These are phyloP conservation scores for Pyronema domesticum DNA, from an alignment of 495 filamentous ascomycete genomes.

Conservation along the genomic window DNA sequence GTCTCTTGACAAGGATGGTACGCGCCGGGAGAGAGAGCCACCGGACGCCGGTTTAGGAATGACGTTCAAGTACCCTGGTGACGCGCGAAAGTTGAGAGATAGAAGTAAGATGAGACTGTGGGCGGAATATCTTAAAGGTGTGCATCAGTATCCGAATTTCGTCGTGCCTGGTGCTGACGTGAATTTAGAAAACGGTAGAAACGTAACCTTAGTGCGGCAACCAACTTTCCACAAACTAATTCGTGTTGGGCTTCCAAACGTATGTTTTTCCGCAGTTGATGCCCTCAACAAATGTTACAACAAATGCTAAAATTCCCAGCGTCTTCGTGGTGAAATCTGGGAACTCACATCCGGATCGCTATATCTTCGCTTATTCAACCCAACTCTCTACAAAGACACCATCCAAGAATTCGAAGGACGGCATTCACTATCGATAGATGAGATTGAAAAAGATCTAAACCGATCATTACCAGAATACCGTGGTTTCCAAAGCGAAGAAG, in stretches of 20 bases:
- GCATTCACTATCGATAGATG: slow-evolving; percentile 85
- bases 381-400: slow-evolving; percentile 66
- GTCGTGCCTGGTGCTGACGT: background rate
- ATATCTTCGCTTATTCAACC: slow-evolving; percentile 69
- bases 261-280: slow-evolving; percentile 4
- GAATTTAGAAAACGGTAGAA: slow-evolving; percentile 69
- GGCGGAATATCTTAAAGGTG: slow-evolving; percentile 79
- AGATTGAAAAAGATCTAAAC: slow-evolving; percentile 97
- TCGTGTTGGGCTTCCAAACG: slow-evolving; percentile 79
- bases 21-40: slow-evolving; percentile 39
- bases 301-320: slow-evolving; percentile 18
- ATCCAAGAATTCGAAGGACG: slow-evolving; percentile 62
- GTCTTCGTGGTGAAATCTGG: slow-evolving; percentile 87
- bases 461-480: slow-evolving; percentile 91
- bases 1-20: slow-evolving; percentile 28
- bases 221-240: slow-evolving; percentile 96
- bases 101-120: slow-evolving; percentile 93
- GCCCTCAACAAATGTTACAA: background rate
- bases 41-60: slow-evolving; percentile 88
- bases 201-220: slow-evolving; percentile 77
- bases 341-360: slow-evolving; percentile 82
- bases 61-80: slow-evolving; percentile 86
- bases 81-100: slow-evolving; percentile 87
- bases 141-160: background rate
- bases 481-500: slow-evolving; percentile 90